Evolutionary conservation across 345 rosid genomes (phyloP), one percentile per base, ranked within the genome.

Genomic region (Gossypium australe): DNA sequence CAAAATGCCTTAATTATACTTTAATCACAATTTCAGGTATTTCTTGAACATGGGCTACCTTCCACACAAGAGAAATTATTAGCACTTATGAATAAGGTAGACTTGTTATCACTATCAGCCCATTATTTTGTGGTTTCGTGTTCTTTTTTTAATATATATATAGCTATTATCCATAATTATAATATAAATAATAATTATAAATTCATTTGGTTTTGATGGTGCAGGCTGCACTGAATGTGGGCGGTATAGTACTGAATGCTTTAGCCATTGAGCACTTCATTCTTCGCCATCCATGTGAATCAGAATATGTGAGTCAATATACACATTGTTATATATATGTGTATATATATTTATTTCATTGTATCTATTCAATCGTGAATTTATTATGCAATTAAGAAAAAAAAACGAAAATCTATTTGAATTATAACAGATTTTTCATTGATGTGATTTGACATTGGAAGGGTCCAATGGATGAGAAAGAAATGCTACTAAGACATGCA

Each of bases 211-310:
- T 18, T 56, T 56, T 56, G 60, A 56, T 56, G 24, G 12, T 20
- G 27, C 86, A 94, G 98, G 94, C 93, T 73, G 86, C 89, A 57
- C 71, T 94, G 16, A 92, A 94, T 65, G 93, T 94, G 2, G 98
- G 98, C 0, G 96, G 97, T 62, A 92, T 90, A 83, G 98, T 94
- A 73, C 88, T 94, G 56, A 92, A 94, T 25, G 92, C 97, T 61
- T 76, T 92, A 82, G 97, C 96, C 3, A 67, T 94, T 24, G 97
- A 94, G 84, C 97, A 92, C 80, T 94, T 94, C 71, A 90, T 94
- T 77, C 96, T 94, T 59, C 80, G 97, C 34, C 90, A 94, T 86
- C 97, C 97, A 67, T 63, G 83, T 62, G 93, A 90, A 78, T 76
- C 86, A 73, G 81, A 84, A 51, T 73, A 83, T 52, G 98, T 89